phyloP scores from a whole-genome alignment of 495 filamentous ascomycete species.

The Podospora fimiseda region DNA sequence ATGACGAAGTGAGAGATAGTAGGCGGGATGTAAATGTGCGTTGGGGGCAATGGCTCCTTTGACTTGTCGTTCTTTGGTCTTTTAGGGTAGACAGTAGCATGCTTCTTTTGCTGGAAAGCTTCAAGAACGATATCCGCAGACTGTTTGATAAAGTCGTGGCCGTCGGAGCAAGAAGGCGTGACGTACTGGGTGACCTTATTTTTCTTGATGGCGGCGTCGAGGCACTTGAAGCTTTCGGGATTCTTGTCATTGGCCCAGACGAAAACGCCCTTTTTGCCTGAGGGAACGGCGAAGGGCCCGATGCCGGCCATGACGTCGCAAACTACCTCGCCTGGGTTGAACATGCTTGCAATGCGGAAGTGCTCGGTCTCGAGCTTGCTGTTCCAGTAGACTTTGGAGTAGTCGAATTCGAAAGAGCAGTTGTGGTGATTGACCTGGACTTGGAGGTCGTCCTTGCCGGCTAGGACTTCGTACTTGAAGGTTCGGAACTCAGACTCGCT shows the following conservation, averaged over 20 bases:
- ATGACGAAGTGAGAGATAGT: slow-evolving; percentile 89
- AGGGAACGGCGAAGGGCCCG: slow-evolving; percentile 89
- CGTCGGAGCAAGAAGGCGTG: slow-evolving; percentile 71
- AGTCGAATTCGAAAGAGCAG: slow-evolving; percentile 65
- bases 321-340: slow-evolving; percentile 78
- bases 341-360: slow-evolving; percentile 67
- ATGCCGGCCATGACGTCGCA: slow-evolving; percentile 98
- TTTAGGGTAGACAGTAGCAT: slow-evolving; percentile 30
- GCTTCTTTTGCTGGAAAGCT: slow-evolving; percentile 41
- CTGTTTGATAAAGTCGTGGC: slow-evolving; percentile 66
- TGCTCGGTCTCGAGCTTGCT: slow-evolving; percentile 84
- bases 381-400: slow-evolving; percentile 96
- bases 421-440: slow-evolving; percentile 63
- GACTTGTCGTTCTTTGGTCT: slow-evolving; percentile 18
- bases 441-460: slow-evolving; percentile 68
- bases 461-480: slow-evolving; percentile 88
- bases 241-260: slow-evolving; percentile 98
- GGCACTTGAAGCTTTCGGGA: slow-evolving; percentile 69
- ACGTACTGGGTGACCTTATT: slow-evolving; percentile 80
- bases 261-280: slow-evolving; percentile 82
- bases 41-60: slow-evolving; percentile 28
- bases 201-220: slow-evolving; percentile 59
- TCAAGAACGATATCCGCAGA: slow-evolving; percentile 58
- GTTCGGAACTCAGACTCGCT: slow-evolving; percentile 80
- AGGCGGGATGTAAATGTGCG: slow-evolving; percentile 50